Evolutionary conservation across 129 eudicot genomes (phyloP).

Genomic region (Apium graveolens): DNA sequence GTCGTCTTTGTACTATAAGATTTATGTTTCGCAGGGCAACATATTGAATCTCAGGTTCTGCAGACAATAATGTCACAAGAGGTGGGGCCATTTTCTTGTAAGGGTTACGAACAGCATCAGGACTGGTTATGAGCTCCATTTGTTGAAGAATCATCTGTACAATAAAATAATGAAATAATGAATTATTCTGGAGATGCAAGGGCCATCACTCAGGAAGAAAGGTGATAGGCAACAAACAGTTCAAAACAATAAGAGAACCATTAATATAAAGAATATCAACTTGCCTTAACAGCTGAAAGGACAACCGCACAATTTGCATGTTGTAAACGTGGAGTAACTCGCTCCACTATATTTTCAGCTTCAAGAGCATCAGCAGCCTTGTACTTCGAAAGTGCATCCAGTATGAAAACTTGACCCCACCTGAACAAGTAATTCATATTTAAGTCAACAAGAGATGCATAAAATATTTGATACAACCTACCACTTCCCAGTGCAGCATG

Average conservation of each 20-base stretch:
- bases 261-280: background rate
- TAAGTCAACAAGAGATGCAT: no score
- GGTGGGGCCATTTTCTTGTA: constrained; percentile 99
- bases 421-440: constrained; percentile 34
- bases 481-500: background rate
- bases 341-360: constrained; percentile 96
- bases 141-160: constrained; percentile 94
- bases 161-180: constrained; percentile 13
- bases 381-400: constrained; percentile 96
- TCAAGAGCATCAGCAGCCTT: constrained; percentile 98
- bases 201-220: background rate
- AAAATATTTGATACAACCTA: background rate
- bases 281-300: constrained; percentile 86
- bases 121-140: constrained; percentile 95
- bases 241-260: background rate
- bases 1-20: constrained; percentile 92
- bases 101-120: constrained; percentile 95
- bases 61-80: constrained; percentile 94
- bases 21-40: constrained; percentile 94
- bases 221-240: background rate
- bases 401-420: constrained; percentile 99
- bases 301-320: constrained; percentile 99
- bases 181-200: background rate
- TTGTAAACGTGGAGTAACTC: constrained; percentile 93
- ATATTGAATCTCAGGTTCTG: constrained; percentile 99